Base-by-base conservation (phyloP, 768 basidiomycete genomes). In the Kwoniella mangroviensis region DNA sequence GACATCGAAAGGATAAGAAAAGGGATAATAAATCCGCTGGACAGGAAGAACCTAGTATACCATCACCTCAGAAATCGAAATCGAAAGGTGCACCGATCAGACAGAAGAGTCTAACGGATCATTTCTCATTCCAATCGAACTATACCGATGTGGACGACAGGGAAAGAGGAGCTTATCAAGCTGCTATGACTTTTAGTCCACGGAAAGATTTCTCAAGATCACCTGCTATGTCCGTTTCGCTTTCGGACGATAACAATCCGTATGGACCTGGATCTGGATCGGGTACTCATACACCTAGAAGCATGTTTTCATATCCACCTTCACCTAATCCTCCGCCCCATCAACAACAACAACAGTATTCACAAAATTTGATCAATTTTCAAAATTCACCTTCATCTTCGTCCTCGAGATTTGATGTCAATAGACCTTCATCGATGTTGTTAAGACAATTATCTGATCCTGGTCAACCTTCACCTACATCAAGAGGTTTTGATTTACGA, bases 261-360 rank as follows among this genome's bases (percentile, higher is more conserved):
- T 49, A 49, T 49, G 3, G 45, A 19, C 19, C 34, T 22, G 58
- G 58, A 28, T 22, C 19, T 11, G 64, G 43, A 12, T 58, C 42
- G 28, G 57, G 58, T 41, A 15, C 51, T 12, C 71, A 55, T 21
- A 68, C 67, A 52, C 71, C 65, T n/a, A 54, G 64, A 57, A 43
- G 52, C 24, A 56, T 60, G 24, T 70, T 73, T 24, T 71, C 72
- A 11, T 75, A 73, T 43, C 73, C 73, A 3, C 72, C 72, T n/a
- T 62, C 57, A 41, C 69, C 73, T 10, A 49, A 55, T 6, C 41
- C 51, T 11, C 13, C 22, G 49, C 45, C 56, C n/a, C 58, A 15
- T 11, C 58, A 60, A 60, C 58, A 58, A 58, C 49, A 51, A 51
- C 49, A 51, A 51, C 15, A 15, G 21, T 7, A 34, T 7, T 15